These are phyloP conservation scores for Ceratocystis cubensis DNA, from an alignment of 2,329 filamentous ascomycete genomes.

Conservation along the genomic window DNA sequence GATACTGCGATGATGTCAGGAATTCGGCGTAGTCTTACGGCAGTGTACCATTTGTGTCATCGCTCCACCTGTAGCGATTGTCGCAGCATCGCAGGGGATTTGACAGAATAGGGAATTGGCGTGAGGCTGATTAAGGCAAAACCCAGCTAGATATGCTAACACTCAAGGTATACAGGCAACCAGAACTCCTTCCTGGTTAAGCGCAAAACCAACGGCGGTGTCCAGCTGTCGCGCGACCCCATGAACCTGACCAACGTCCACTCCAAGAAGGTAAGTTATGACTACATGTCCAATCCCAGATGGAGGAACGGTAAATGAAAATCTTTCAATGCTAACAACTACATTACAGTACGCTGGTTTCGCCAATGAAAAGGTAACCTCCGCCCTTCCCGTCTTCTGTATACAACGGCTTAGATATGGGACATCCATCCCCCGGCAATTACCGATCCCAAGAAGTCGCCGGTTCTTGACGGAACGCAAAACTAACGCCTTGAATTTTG, in stretches of 20 bases:
- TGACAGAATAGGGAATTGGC: not conserved
- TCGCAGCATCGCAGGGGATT: not conserved
- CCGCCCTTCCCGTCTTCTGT: not conserved
- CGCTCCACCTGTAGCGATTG: too few relatives aligned
- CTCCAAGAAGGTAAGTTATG: constrained; percentile 63
- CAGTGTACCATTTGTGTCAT: not conserved
- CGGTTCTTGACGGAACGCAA: not conserved
- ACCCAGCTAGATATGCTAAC: constrained; percentile 16
- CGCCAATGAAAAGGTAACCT: constrained; percentile 71
- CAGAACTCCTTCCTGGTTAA: constrained; percentile 89
- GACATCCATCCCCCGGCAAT: not conserved
- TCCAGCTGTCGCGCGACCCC: constrained; percentile 87
- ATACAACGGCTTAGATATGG: not conserved
- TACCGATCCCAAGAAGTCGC: too few relatives aligned
- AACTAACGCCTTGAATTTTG: constrained; percentile 13
- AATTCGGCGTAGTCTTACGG: not conserved
- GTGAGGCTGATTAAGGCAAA: not conserved
- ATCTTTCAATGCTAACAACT: constrained; percentile 29
- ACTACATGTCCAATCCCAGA: not conserved
- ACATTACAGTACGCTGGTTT: constrained; percentile 67
- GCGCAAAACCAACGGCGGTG: constrained; percentile 64
- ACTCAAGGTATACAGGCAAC: constrained; percentile 44
- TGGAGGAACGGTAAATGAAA: not conserved
- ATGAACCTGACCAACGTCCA: constrained; percentile 88
- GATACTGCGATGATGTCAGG: not conserved